Conservation (phyloP, 208 protist genomes). For the Naegleria gruberi region DNA sequence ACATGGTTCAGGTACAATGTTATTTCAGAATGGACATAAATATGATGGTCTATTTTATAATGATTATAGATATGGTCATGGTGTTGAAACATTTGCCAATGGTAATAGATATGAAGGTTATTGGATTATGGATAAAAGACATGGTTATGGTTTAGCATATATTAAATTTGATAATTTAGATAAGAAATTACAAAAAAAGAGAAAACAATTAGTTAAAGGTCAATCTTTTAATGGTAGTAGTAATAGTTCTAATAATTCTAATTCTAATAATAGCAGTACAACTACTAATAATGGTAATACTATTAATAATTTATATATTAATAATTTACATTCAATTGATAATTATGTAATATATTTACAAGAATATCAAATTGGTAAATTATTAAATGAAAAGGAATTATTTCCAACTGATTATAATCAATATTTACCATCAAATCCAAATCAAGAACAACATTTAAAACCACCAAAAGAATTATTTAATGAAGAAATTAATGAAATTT, state of each 20-base stretch:
- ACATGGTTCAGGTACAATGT: neutral
- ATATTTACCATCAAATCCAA: neutral
- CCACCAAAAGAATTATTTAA: neutral
- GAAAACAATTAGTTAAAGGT: neutral
- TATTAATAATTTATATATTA: neutral
- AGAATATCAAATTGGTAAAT: neutral
- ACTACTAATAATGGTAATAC: too few species aligned
- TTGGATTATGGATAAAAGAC: slow-evolving; percentile 8
- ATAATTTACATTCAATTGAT: neutral
- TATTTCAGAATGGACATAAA: slow-evolving; percentile 22
- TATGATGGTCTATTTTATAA: slow-evolving; percentile 32
- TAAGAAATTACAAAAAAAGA: neutral
- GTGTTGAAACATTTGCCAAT: neutral
- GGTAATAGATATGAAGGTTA: slow-evolving; percentile 27
- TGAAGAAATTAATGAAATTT: neutral
- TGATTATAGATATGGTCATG: slow-evolving; percentile 25
- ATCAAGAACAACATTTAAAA: neutral
- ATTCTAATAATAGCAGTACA: too few species aligned
- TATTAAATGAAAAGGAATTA: slow-evolving; percentile 4
- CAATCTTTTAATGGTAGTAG: neutral
- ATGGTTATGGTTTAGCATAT: slow-evolving; percentile 15
- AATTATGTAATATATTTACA: neutral
- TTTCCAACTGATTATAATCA: neutral
- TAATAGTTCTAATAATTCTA: neutral
- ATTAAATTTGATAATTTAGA: neutral